A percentile compares a stretch with the other conserved stretches of the same genome.
Conservation (phyloP, 441 rosid genomes). For the Erodium trifolium region DNA sequence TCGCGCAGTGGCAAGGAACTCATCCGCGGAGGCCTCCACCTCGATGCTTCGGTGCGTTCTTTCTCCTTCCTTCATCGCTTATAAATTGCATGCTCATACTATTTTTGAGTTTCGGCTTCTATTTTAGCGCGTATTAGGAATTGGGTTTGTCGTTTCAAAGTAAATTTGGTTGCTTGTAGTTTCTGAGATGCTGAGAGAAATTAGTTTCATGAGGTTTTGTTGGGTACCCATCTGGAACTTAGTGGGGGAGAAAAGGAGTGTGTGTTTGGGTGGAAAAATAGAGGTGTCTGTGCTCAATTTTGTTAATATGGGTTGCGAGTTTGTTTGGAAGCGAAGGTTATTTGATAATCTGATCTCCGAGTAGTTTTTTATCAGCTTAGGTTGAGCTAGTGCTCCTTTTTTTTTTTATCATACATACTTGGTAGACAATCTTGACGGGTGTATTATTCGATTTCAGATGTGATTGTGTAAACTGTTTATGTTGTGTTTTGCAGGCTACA, state of each 20-base stretch:
- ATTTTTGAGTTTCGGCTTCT: neutral
- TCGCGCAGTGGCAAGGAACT: slow-evolving; percentile 81
- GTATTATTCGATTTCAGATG: neutral
- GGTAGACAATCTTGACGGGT: neutral
- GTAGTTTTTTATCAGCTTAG: neutral
- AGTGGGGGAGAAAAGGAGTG: neutral
- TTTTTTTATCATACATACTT: neutral
- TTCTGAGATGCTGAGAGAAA: no score
- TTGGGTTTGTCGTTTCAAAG: neutral
- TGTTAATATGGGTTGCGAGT: neutral
- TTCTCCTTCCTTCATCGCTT: neutral
- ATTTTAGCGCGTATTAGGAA: neutral
- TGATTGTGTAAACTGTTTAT: slow-evolving; percentile 6
- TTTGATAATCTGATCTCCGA: neutral
- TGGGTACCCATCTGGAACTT: neutral
- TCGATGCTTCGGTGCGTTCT: slow-evolving; percentile 51
- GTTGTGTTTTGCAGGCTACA: slow-evolving; percentile 46
- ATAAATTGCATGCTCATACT: neutral
- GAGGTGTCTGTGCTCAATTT: neutral
- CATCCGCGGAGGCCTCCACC: slow-evolving; percentile 65
- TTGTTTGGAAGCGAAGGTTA: neutral
- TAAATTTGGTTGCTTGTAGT: neutral
- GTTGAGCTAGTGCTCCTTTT: neutral
- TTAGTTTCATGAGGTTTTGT: neutral
- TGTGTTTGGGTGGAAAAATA: neutral